Conservation (phyloP, 148 eudicot species). For the Bassia scoparia region DNA sequence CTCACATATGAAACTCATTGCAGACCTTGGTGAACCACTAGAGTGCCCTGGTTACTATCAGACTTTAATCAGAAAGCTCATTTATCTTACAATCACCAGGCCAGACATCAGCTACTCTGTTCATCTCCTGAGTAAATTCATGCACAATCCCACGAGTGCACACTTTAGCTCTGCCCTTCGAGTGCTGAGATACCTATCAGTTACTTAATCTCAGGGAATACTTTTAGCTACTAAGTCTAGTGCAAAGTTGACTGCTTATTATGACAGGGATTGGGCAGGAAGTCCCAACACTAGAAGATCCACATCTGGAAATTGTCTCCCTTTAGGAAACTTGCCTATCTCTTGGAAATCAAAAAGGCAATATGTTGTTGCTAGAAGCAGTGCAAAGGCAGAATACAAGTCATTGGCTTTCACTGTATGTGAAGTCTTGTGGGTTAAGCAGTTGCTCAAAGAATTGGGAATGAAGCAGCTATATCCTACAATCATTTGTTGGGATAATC, state of each 20-base stretch:
- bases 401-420: too few species aligned
- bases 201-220: neutral
- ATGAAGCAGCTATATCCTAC: too few species aligned
- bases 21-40: too few species aligned
- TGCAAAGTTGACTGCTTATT: neutral
- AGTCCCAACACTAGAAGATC: neutral
- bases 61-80: neutral
- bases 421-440: too few species aligned
- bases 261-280: neutral
- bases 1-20: too few species aligned
- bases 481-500: too few species aligned
- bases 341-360: neutral
- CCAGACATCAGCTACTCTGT: neutral
- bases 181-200: neutral
- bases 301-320: neutral
- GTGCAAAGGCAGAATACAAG: neutral
- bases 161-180: neutral
- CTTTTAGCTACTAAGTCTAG: neutral
- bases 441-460: too few species aligned
- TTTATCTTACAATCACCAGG: neutral
- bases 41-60: too few species aligned
- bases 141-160: too few species aligned
- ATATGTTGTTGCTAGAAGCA: neutral
- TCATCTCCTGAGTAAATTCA: neutral
- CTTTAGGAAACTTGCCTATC: neutral